Evolutionary conservation across 129 eudicot genomes (phyloP).

Genomic region (Ambrosia artemisiifolia): DNA sequence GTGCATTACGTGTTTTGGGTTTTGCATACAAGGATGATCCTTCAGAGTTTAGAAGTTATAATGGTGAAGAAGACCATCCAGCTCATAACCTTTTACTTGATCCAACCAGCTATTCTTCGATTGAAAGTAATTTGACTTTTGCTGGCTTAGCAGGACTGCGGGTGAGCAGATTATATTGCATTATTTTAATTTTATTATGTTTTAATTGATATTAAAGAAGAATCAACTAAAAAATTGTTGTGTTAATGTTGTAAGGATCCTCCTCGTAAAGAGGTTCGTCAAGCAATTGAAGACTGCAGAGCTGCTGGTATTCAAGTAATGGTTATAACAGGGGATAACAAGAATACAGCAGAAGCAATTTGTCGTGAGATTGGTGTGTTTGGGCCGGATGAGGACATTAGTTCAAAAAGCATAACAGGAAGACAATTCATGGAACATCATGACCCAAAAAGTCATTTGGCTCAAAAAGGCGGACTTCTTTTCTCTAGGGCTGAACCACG

Average conservation of each 20-base stretch:
- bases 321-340: constrained; percentile 97
- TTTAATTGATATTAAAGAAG: not conserved
- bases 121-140: constrained; percentile 73
- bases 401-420: constrained; percentile 76
- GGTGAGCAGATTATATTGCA: constrained; percentile 44
- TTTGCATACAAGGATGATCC: constrained; percentile 87
- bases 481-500: constrained; percentile 93
- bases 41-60: constrained; percentile 55
- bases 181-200: constrained; percentile 13
- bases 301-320: constrained; percentile 94
- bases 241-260: constrained; percentile 62
- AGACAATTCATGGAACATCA: constrained; percentile 71
- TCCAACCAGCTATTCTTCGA: constrained; percentile 66
- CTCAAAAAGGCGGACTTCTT: constrained; percentile 75
- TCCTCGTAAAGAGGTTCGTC: constrained; percentile 91
- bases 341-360: constrained; percentile 97
- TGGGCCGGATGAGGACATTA: constrained; percentile 60
- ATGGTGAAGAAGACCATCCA: constrained; percentile 75
- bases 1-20: constrained; percentile 81
- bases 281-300: constrained; percentile 96
- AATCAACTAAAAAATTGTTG: not conserved
- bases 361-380: constrained; percentile 89
- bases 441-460: constrained; percentile 47
- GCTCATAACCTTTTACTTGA: constrained; percentile 71
- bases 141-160: constrained; percentile 83